A percentile compares a stretch with the other conserved stretches of the same genome.
These are phyloP conservation scores for Corrigiola litoralis DNA, from an alignment of 179 eudicot genomes.

Conservation along the genomic window DNA sequence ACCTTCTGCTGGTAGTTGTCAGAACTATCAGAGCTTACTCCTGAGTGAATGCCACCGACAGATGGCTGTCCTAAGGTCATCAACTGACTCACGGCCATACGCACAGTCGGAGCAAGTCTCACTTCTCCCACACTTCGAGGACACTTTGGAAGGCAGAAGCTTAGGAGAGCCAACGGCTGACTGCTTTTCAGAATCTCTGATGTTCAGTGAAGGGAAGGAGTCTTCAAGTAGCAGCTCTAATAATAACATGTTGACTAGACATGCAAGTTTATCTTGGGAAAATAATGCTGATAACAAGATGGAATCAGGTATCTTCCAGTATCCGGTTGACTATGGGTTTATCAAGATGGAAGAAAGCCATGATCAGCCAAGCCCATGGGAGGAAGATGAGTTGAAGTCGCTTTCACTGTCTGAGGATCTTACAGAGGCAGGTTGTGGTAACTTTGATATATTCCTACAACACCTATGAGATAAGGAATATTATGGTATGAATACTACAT, in stretches of 20 bases:
- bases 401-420: constrained; percentile 26
- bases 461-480: constrained; percentile 13
- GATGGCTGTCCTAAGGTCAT: neutral
- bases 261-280: constrained; percentile 36
- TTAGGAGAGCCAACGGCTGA: neutral
- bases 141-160: constrained; percentile 4
- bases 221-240: constrained; percentile 52
- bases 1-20: neutral
- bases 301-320: constrained; percentile 22
- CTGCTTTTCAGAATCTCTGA: constrained; percentile 26
- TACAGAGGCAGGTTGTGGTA: constrained; percentile 19
- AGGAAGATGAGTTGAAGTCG: constrained; percentile 35
- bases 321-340: constrained; percentile 29
- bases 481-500: neutral
- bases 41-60: neutral
- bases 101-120: neutral
- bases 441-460: constrained; percentile 37
- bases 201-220: constrained; percentile 45
- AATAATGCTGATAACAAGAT: constrained; percentile 21
- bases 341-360: constrained; percentile 35
- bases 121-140: neutral
- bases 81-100: neutral
- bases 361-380: constrained; percentile 36
- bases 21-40: constrained; percentile 7
- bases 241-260: constrained; percentile 21